Base-by-base conservation (phyloP, 2,329 filamentous ascomycete species). In the Metarhizium brunneum region DNA sequence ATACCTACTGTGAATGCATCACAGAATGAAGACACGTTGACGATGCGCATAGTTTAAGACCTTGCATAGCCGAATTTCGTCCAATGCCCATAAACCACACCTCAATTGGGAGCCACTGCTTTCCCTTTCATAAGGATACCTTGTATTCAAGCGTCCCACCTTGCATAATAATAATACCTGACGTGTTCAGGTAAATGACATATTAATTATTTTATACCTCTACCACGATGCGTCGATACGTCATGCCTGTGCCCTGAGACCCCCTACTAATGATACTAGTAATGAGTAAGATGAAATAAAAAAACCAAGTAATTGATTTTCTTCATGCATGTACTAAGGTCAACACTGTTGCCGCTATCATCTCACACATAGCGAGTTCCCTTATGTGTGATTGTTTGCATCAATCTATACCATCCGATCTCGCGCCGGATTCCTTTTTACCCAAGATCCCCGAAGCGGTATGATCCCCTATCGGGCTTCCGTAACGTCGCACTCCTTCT, bases 401-500 rank as follows among this genome's bases (percentile, higher is more conserved):
- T 8, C 35, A 8, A 36, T 36, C 6, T 36, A 36, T 13, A 13
- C 7, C 35, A 36, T 36, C 13, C 8, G 6, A 40, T 13, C n/a
- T 40, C 3, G 11, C 38, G 38, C 38, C 13, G 14, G 14, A 40
- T 16, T 16, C 13, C 13, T 16, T 3, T 11, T 20, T 20, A 68
- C 35, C 59, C 60, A 30, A 65, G 57, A 53, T 66, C 66, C 14
- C 64, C 65, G 36, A 69, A 68, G 50, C 66, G 62, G 43, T 67
- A 65, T 54, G 71, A 68, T 43, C 66, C 66, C 52, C 67, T 64
- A 29, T 73, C 68, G 14, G 74, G 73, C 61, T 72, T 75, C 53
- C 74, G 73, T 54, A 80, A 80, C 54, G 91, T 96, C 63, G 94
- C 90, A 73, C 90, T 95, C 59, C 90, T 81, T 60, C 91, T 80